A percentile compares a stretch with the other conserved stretches of the same genome.
Conservation (phyloP, 805 yeast species). For the Wickerhamiella slavikovae region DNA sequence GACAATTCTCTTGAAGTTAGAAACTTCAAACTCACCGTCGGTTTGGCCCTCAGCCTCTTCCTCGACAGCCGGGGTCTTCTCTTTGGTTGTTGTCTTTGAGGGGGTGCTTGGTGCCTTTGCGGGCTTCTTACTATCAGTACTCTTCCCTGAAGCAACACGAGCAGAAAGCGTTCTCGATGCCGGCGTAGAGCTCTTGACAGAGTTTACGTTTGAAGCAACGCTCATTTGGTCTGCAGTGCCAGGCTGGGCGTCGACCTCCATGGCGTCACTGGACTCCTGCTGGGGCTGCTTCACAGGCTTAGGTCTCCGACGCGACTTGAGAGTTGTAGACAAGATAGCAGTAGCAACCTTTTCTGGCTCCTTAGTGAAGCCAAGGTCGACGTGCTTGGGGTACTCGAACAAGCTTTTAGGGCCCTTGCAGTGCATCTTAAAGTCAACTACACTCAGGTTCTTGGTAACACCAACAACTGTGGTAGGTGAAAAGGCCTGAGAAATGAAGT, state of each 20-base stretch:
- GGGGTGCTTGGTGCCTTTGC: background rate
- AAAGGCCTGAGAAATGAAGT: constrained; percentile 77
- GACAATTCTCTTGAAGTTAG: constrained; percentile 69
- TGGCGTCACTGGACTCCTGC: constrained; percentile 25
- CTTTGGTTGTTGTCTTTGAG: constrained; percentile 7
- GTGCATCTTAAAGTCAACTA: constrained; percentile 63
- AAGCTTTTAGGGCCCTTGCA: constrained; percentile 64
- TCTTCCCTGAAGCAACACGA: no score
- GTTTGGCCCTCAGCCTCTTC: constrained; percentile 27
- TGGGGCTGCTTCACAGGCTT: constrained; percentile 36
- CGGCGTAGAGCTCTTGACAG: no score
- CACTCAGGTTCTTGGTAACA: constrained; percentile 62
- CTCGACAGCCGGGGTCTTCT: constrained; percentile 12
- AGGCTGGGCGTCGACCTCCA: constrained; percentile 23
- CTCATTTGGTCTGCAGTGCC: no score
- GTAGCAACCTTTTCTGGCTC: constrained; percentile 78
- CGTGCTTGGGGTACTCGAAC: constrained; percentile 79
- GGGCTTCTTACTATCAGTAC: constrained; percentile 1
- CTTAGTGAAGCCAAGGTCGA: constrained; percentile 57
- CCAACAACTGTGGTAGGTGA: constrained; percentile 84
- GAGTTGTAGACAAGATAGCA: constrained; percentile 87
- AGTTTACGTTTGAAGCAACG: no score
- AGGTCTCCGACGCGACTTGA: constrained; percentile 83
- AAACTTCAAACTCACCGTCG: constrained; percentile 37
- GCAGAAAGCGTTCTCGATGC: no score